phyloP scores from a whole-genome alignment of 768 basidiomycete species.

The Russula sp. region DNA sequence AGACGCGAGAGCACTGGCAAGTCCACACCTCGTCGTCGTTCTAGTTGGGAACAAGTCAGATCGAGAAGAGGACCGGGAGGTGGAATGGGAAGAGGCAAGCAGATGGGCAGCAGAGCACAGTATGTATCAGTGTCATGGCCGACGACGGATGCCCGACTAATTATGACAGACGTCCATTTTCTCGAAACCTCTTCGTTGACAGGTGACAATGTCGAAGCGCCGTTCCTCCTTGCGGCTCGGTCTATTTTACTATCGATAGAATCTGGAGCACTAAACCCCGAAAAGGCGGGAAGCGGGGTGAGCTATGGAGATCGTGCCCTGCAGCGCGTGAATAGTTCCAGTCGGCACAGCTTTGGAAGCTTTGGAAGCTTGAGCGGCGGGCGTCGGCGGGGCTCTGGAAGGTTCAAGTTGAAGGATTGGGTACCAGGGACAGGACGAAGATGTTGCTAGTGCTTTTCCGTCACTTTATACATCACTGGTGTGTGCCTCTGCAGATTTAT shows the following conservation, averaged over 20 bases:
- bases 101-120: slow-evolving; percentile 96
- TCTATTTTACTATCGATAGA: slow-evolving; percentile 89
- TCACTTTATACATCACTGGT: slow-evolving; percentile 8
- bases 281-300: slow-evolving; percentile 91
- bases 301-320: slow-evolving; percentile 94
- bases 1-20: slow-evolving; percentile 89
- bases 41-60: slow-evolving; percentile 96
- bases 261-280: slow-evolving; percentile 85
- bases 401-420: slow-evolving; percentile 55
- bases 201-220: slow-evolving; percentile 91
- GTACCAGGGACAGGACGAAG: slow-evolving; percentile 47
- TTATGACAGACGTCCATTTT: slow-evolving; percentile 73
- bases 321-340: slow-evolving; percentile 86
- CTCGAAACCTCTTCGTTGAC: slow-evolving; percentile 88
- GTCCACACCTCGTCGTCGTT: slow-evolving; percentile 83
- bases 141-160: slow-evolving; percentile 1
- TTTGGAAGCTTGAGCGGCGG: slow-evolving; percentile 71
- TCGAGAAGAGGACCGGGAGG: slow-evolving; percentile 88
- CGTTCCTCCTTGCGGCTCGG: slow-evolving; percentile 82
- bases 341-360: slow-evolving; percentile 80
- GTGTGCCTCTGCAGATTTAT: neutral
- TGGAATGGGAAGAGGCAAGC: slow-evolving; percentile 93
- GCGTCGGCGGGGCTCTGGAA: slow-evolving; percentile 52
- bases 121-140: slow-evolving; percentile 31
- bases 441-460: slow-evolving; percentile 49